Percentiles rank a stretch among this genome's conserved stretches.
phyloP scores from a whole-genome alignment of 805 yeast species.

The Metschnikowia chrysomelidarum region DNA sequence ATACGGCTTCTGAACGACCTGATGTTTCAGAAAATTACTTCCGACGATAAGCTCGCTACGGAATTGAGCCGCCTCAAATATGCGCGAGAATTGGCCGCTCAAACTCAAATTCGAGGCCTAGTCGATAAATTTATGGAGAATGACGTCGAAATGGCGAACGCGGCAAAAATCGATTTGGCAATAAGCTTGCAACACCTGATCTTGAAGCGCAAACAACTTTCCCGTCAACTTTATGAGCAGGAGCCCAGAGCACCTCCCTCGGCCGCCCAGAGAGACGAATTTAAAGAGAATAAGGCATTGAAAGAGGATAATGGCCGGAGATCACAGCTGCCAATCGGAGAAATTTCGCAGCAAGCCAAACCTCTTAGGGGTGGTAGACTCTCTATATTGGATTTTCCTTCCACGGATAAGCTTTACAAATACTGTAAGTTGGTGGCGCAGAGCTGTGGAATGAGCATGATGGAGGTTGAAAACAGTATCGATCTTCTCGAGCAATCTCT shows the following conservation, averaged over 20 bases:
- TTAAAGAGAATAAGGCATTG: constrained; percentile 17
- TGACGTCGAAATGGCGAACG: constrained; percentile 3
- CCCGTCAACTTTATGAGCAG: constrained; percentile 18
- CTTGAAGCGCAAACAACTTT: constrained; percentile 20
- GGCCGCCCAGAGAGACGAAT: constrained; percentile 16
- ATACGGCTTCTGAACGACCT: constrained; percentile 39
- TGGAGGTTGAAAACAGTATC: constrained; percentile 41
- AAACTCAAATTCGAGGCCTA: constrained; percentile 4
- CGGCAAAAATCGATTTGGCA: constrained; percentile 21
- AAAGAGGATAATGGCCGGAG: no score
- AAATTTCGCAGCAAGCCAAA: neutral
- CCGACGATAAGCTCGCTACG: constrained; percentile 28
- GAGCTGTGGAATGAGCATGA: constrained; percentile 42
- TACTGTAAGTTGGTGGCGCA: constrained; percentile 40
- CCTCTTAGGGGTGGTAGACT: no score
- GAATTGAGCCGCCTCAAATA: constrained; percentile 11
- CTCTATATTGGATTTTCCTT: constrained; percentile 20
- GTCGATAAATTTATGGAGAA: neutral
- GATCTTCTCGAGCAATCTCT: constrained; percentile 43
- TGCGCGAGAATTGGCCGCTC: constrained; percentile 16
- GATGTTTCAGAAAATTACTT: constrained; percentile 33
- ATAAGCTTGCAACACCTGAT: constrained; percentile 29
- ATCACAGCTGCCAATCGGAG: no score
- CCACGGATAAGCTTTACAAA: constrained; percentile 35
- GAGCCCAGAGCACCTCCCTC: constrained; percentile 25